Evolutionary conservation across 1,139 yeast species (phyloP).

Genomic region (Blastobotrys indianensis): DNA sequence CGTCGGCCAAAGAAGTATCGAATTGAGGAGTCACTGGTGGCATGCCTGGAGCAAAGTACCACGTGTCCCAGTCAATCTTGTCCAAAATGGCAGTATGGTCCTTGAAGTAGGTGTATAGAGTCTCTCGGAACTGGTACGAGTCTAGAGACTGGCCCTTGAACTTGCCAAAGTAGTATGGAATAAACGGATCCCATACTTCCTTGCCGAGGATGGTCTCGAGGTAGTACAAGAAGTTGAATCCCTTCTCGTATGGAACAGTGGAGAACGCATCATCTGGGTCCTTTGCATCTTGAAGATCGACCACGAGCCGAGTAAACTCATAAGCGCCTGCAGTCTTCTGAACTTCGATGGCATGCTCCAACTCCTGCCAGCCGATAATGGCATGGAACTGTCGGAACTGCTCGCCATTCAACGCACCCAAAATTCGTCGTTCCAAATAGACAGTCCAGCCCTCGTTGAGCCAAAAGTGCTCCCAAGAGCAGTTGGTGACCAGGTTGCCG

Average conservation of each 20-base stretch:
- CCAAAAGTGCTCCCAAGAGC: constrained; percentile 94
- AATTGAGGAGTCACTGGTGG: constrained; percentile 78
- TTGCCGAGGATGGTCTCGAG: constrained; percentile 66
- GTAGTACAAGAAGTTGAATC: constrained; percentile 69
- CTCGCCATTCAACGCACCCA: constrained; percentile 73
- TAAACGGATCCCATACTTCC: constrained; percentile 65
- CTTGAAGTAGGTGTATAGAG: constrained; percentile 53
- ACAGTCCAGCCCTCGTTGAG: constrained; percentile 97
- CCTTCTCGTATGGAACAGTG: constrained; percentile 87
- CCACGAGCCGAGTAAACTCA: constrained; percentile 61
- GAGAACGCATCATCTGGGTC: constrained; percentile 92
- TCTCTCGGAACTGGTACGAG: constrained; percentile 72
- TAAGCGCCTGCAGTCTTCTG: constrained; percentile 48
- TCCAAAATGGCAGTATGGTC: constrained; percentile 49
- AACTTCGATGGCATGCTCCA: constrained; percentile 56
- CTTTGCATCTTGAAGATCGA: constrained; percentile 51
- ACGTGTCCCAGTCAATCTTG: constrained; percentile 72
- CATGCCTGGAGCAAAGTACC: constrained; percentile 79
- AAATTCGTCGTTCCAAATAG: constrained; percentile 77
- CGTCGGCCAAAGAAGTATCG: constrained; percentile 71
- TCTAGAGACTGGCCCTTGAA: constrained; percentile 69
- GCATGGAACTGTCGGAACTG: constrained; percentile 72
- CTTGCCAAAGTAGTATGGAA: constrained; percentile 67
- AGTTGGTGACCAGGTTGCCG: constrained; percentile 83
- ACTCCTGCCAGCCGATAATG: constrained; percentile 83